These are phyloP conservation scores for Polytolypa hystricis DNA, from an alignment of 2,329 filamentous ascomycete species.

Conservation along the genomic window DNA sequence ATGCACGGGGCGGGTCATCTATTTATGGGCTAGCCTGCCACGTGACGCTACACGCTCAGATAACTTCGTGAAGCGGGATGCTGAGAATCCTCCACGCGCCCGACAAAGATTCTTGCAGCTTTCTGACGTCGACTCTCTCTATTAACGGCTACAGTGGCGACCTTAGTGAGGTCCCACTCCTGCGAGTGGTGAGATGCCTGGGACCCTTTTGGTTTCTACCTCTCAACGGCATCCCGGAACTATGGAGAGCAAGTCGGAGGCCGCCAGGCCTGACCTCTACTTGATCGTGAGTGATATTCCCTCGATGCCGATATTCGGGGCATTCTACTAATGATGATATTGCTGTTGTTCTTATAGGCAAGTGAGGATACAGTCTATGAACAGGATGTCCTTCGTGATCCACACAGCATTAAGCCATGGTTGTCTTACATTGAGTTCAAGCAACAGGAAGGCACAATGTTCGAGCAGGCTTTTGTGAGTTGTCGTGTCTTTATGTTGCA, in stretches of 20 bases:
- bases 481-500: neutral
- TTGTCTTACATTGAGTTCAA: slow-evolving; percentile 90
- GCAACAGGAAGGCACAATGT: slow-evolving; percentile 66
- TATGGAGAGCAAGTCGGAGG: slow-evolving; percentile 32
- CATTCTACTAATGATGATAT: too few species aligned
- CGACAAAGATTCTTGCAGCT: neutral
- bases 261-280: slow-evolving; percentile 33
- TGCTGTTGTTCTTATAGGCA: slow-evolving; percentile 42
- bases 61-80: slow-evolving; percentile 8
- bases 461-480: slow-evolving; percentile 69
- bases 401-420: slow-evolving; percentile 84
- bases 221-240: slow-evolving; percentile 32
- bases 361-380: slow-evolving; percentile 93
- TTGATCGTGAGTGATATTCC: slow-evolving; percentile 30
- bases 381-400: slow-evolving; percentile 82
- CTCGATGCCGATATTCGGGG: too few species aligned
- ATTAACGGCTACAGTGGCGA: slow-evolving; percentile 8
- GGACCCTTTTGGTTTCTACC: slow-evolving; percentile 38
- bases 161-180: slow-evolving; percentile 13
- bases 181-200: slow-evolving; percentile 38
- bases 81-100: slow-evolving; percentile 5
- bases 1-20: too few species aligned
- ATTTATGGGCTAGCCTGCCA: slow-evolving; percentile 3
- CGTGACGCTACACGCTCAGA: slow-evolving; percentile 3
- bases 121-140: slow-evolving; percentile 1